Base-by-base conservation (phyloP, 1,284 basidiomycete genomes). In the Sporisorium reilianum region DNA sequence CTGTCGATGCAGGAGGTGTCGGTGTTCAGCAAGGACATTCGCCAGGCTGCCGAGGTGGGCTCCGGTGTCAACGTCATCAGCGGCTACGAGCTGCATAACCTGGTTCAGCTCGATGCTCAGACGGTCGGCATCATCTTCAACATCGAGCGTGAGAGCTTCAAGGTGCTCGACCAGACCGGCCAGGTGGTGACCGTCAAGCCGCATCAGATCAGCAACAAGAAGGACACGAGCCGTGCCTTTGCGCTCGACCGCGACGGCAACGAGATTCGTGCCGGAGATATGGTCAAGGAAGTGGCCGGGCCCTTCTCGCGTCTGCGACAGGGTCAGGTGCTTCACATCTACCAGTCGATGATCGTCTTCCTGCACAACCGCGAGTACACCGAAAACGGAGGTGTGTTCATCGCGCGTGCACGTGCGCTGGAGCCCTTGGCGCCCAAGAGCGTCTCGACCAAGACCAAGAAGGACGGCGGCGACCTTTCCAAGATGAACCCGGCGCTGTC, bases 101-200 rank as follows among this genome's bases (percentile, higher is more conserved):
- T 99, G 50, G 95, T 99, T 38, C 94, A 97, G 87, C 89, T 99
- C 23, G 96, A 98, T 85, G 89, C 91, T 36, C 92, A 94, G 84
- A 97, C 95, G 2, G 93, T 95, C 26, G 96, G 95, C 83, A 94
- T 99, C 66, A 96, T 99, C 77, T 97, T 92, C 89, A 97, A 97
- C 86, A 95, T 96, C 5, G 97, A 99, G 85, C 91, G 94, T 20
- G 93, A 94, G 82, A 91, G 93, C 9, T 95, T 99, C 89, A 92
- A 93, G 64, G 92, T 99, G 0, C 89, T 99, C 50, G 96, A 99
- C 84, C 96, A 98, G 85, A 92, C 94, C 75, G 93, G 94, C 1
- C 76, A 81, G 53, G 89, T 93, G 25, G 91, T 94, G 22, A 88
- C 92, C 7, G 92, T 98, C n/a, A 91, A 92, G 80, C 94, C 95